Evolutionary conservation across 1,284 basidiomycete genomes (phyloP).

Genomic region (Sporisorium iseilematis-ciliati): DNA sequence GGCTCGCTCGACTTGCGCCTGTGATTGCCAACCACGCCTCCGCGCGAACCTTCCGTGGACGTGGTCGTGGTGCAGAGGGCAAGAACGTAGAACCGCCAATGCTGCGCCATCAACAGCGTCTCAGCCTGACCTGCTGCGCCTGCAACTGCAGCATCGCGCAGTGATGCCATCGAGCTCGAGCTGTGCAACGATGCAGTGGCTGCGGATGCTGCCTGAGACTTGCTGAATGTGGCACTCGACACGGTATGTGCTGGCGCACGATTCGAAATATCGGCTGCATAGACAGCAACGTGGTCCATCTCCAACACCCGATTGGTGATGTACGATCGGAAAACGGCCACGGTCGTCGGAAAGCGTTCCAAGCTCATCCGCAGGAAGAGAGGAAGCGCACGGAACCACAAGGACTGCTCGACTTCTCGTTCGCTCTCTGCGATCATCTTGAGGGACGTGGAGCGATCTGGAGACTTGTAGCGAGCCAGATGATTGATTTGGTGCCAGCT

Average conservation of each 20-base stretch:
- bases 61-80: conserved; percentile 80
- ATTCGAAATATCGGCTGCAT: conserved; percentile 67
- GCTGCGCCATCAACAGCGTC: conserved; percentile 78
- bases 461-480: conserved; percentile 48
- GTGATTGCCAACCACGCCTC: conserved; percentile 78
- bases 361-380: conserved; percentile 69
- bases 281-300: conserved; percentile 70
- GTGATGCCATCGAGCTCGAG: conserved; percentile 36
- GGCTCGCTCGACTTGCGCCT: conserved; percentile 78
- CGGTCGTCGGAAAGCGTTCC: conserved; percentile 69
- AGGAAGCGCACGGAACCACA: conserved; percentile 71
- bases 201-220: conserved; percentile 37
- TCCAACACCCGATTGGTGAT: conserved; percentile 70
- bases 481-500: conserved; percentile 54
- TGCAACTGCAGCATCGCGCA: conserved; percentile 54
- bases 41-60: conserved; percentile 59
- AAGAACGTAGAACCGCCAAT: conserved; percentile 90
- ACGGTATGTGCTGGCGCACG: conserved; percentile 34
- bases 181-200: conserved; percentile 32
- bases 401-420: conserved; percentile 69
- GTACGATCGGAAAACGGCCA: conserved; percentile 70
- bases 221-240: conserved; percentile 33
- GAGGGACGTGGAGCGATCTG: conserved; percentile 44
- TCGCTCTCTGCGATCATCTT: conserved; percentile 71
- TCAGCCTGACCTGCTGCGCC: conserved; percentile 71